A percentile compares a stretch with the other conserved stretches of the same genome.
phyloP scores from a whole-genome alignment of 1,284 basidiomycete genomes.

The Fomitopsis betulina region DNA sequence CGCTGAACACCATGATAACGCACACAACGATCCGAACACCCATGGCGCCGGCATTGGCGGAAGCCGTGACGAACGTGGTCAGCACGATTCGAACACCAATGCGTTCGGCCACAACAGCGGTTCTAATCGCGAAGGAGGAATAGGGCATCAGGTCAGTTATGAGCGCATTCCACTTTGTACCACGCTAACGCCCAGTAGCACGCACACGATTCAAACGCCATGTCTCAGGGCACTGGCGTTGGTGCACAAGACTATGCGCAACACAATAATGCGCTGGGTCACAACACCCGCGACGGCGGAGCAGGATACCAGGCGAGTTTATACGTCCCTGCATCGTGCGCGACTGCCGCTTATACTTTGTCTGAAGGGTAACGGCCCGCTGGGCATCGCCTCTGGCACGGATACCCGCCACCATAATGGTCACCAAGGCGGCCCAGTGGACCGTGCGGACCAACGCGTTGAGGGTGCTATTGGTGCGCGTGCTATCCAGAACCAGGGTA shows the following conservation, averaged over 20 bases:
- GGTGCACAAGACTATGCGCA: neutral
- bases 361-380: neutral
- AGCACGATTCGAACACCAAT: neutral
- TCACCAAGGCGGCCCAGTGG: neutral
- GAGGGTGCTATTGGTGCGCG: constrained; percentile 44
- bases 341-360: too few species aligned
- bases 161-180: neutral
- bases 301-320: too few species aligned
- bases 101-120: too few species aligned
- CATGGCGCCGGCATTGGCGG: neutral
- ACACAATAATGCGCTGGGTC: too few species aligned
- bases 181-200: too few species aligned
- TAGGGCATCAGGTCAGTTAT: too few species aligned
- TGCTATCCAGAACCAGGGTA: constrained; percentile 44
- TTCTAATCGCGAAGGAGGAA: too few species aligned
- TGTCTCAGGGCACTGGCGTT: neutral
- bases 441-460: constrained; percentile 38
- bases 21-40: neutral
- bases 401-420: neutral
- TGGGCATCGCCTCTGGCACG: neutral
- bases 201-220: too few species aligned
- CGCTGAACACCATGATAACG: neutral
- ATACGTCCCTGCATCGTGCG: too few species aligned
- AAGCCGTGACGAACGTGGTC: neutral
- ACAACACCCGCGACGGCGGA: too few species aligned